phyloP scores from a whole-genome alignment of 2,329 filamentous ascomycete species.

The Aspergillus fischeri region DNA sequence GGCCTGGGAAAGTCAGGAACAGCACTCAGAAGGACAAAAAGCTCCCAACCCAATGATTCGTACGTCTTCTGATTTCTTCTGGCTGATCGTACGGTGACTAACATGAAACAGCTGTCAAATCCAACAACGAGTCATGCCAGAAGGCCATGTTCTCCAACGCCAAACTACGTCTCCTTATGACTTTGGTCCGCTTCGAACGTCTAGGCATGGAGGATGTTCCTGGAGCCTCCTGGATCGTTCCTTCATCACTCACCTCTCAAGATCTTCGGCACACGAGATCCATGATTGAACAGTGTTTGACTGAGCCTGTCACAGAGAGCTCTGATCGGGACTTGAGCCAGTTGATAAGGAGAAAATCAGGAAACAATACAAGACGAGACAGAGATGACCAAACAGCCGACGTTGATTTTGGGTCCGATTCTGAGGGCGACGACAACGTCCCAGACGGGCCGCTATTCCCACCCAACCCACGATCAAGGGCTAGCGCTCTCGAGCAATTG shows the following conservation, averaged over 20 bases:
- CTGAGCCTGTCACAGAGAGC: conserved; percentile 72
- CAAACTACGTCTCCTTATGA: conserved; percentile 80
- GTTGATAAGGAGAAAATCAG: conserved; percentile 67
- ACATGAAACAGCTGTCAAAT: conserved; percentile 51
- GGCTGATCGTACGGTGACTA: neutral
- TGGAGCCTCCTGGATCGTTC: conserved; percentile 75
- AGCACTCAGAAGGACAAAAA: conserved; percentile 26
- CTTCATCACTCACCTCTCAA: conserved; percentile 59
- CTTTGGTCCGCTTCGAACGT: conserved; percentile 65
- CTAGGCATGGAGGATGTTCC: conserved; percentile 64
- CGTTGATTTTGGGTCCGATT: conserved; percentile 67
- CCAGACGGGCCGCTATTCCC: conserved; percentile 64
- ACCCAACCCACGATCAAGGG: conserved; percentile 44
- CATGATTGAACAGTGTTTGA: conserved; percentile 71
- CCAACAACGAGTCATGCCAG: conserved; percentile 63
- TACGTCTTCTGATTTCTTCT: conserved; percentile 37
- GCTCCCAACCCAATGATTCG: conserved; percentile 34
- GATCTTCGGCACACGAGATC: conserved; percentile 66
- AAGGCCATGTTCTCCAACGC: conserved; percentile 84
- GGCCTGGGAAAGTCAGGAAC: conserved; percentile 70
- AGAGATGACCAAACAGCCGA: conserved; percentile 34
- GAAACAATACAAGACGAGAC: conserved; percentile 36
- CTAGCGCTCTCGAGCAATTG: conserved; percentile 53
- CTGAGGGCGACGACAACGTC: conserved; percentile 57
- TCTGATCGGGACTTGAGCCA: conserved; percentile 70